phyloP scores from a whole-genome alignment of 305 asterid genomes.

The Coffea humblotiana region DNA sequence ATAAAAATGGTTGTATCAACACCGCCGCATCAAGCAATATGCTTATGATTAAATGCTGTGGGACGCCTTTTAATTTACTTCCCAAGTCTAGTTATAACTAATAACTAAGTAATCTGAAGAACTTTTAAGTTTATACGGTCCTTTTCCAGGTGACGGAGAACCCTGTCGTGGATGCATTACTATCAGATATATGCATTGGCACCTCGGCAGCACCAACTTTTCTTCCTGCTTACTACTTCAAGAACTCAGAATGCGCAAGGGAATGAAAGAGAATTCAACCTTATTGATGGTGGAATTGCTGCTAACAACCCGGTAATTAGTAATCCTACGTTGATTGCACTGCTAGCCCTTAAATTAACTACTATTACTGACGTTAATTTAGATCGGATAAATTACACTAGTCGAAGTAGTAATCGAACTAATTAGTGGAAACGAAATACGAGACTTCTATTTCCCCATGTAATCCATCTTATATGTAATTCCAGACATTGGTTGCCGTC shows the following conservation, averaged over 20 bases:
- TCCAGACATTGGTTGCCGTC: constrained; percentile 50
- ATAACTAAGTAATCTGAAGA: too few species aligned
- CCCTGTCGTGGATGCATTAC: constrained; percentile 37
- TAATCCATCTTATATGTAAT: not conserved
- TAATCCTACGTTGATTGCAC: not conserved
- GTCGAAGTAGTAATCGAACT: not conserved
- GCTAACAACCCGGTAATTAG: constrained; percentile 59
- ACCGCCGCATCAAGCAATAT: not conserved
- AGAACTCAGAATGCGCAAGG: constrained; percentile 39
- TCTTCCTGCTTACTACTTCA: constrained; percentile 53
- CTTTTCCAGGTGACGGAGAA: constrained; percentile 32
- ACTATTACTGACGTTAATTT: not conserved
- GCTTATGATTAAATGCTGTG: not conserved
- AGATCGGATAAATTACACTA: not conserved
- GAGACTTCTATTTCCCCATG: not conserved
- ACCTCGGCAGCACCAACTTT: constrained; percentile 59
- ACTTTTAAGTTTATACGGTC: not conserved
- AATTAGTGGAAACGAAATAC: not conserved
- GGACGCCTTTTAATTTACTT: too few species aligned
- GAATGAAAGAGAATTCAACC: constrained; percentile 38
- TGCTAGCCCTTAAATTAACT: not conserved
- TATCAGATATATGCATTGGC: constrained; percentile 55
- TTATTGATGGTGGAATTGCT: constrained; percentile 54
- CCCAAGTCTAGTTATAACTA: not conserved
- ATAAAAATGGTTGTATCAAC: not conserved